A percentile compares a stretch with the other conserved stretches of the same genome.
These are phyloP conservation scores for Linaria vulgaris DNA, from an alignment of 257 asterid species.

Conservation along the genomic window DNA sequence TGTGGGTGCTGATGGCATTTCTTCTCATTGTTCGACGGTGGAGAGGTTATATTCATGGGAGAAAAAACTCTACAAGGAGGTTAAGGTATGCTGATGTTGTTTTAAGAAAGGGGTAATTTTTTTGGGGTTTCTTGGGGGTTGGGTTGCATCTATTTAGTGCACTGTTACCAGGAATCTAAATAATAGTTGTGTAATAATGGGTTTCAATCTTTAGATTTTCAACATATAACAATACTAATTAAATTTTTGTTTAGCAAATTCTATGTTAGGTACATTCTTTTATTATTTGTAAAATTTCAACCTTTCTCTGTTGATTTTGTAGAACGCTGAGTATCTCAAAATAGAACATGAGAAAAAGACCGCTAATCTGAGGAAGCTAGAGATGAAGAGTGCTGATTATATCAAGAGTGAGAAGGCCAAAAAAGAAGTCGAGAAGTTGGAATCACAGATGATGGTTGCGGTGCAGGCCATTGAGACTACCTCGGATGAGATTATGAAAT, in stretches of 20 bases:
- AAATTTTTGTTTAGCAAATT: not conserved
- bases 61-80: constrained; percentile 84
- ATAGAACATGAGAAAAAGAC: constrained; percentile 78
- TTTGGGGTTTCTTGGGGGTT: too few relatives aligned
- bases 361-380: constrained; percentile 64
- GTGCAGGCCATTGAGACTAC: constrained; percentile 82
- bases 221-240: too few relatives aligned
- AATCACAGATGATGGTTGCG: constrained; percentile 85
- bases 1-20: constrained; percentile 33
- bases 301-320: constrained; percentile 22
- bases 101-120: not conserved
- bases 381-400: constrained; percentile 81
- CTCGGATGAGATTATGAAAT: constrained; percentile 74
- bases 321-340: constrained; percentile 80
- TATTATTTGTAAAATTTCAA: not conserved
- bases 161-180: constrained; percentile 8
- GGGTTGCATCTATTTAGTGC: not conserved
- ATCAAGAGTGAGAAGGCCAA: constrained; percentile 85
- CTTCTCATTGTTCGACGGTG: constrained; percentile 78
- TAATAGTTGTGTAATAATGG: not conserved
- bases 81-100: constrained; percentile 57
- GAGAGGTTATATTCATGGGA: constrained; percentile 92
- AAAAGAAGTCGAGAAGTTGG: constrained; percentile 91
- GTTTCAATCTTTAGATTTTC: too few relatives aligned
- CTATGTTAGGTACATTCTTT: not conserved